These are phyloP conservation scores for Podospora conica DNA, from an alignment of 495 filamentous ascomycete species.

Conservation along the genomic window DNA sequence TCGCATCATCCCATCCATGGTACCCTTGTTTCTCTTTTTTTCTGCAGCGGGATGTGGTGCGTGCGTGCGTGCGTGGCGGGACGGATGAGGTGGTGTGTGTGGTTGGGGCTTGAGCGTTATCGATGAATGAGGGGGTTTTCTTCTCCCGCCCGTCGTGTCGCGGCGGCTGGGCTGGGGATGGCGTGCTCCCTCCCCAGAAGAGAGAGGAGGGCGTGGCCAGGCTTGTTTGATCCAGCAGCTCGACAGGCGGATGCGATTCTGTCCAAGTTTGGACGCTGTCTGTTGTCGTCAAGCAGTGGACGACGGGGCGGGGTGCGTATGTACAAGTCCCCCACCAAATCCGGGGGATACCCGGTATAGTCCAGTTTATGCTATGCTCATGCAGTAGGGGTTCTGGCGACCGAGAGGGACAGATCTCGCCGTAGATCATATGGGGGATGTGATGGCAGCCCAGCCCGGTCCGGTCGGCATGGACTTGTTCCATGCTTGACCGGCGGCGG, in stretches of 20 bases:
- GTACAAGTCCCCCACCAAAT: background rate
- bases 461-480: background rate
- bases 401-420: background rate
- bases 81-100: background rate
- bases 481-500: background rate
- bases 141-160: background rate
- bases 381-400: background rate
- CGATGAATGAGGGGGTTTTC: background rate
- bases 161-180: background rate
- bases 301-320: background rate
- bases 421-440: background rate
- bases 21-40: background rate
- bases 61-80: background rate
- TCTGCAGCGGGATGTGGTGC: background rate
- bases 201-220: background rate
- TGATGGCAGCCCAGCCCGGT: background rate
- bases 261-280: background rate
- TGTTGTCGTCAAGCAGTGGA: background rate
- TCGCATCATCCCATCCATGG: background rate
- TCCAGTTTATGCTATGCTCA: background rate
- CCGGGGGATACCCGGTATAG: background rate
- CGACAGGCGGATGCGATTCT: background rate
- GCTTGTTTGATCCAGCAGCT: background rate
- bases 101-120: background rate
- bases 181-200: background rate